Evolutionary conservation across 495 filamentous ascomycete species (phyloP).

Genomic region (Hypomontagnella monticulosa): DNA sequence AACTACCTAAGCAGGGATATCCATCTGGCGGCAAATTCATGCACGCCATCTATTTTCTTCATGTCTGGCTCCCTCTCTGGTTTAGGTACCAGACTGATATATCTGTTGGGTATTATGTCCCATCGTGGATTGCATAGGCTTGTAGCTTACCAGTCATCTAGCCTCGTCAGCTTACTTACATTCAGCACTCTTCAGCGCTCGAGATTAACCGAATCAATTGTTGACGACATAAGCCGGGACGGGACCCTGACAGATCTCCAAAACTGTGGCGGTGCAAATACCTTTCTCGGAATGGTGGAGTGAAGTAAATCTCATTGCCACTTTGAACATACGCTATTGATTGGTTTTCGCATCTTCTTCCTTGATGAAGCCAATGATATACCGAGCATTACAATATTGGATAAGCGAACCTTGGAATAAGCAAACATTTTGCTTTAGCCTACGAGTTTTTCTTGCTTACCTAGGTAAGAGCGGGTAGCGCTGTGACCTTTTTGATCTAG

Average conservation of each 20-base stretch:
- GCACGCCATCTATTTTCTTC: slow-evolving; percentile 3
- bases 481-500: no score
- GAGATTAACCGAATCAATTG: neutral
- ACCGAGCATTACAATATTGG: no score
- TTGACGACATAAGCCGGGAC: neutral
- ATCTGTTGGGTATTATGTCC: slow-evolving; percentile 3
- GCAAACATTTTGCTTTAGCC: slow-evolving; percentile 1
- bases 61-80: slow-evolving; percentile 17
- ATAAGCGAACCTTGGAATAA: neutral
- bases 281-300: neutral
- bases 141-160: no score
- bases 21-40: slow-evolving; percentile 4
- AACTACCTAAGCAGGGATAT: neutral
- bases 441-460: slow-evolving; percentile 3
- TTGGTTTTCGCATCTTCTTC: neutral
- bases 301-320: slow-evolving; percentile 15
- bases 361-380: no score
- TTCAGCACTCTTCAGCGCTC: no score
- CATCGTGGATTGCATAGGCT: no score
- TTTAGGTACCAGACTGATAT: neutral
- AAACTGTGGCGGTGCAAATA: slow-evolving; percentile 27
- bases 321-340: neutral
- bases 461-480: no score
- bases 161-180: slow-evolving; percentile 1
- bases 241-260: no score